phyloP scores from a whole-genome alignment of 177 flowering plant species.

The Vitis hybrid region DNA sequence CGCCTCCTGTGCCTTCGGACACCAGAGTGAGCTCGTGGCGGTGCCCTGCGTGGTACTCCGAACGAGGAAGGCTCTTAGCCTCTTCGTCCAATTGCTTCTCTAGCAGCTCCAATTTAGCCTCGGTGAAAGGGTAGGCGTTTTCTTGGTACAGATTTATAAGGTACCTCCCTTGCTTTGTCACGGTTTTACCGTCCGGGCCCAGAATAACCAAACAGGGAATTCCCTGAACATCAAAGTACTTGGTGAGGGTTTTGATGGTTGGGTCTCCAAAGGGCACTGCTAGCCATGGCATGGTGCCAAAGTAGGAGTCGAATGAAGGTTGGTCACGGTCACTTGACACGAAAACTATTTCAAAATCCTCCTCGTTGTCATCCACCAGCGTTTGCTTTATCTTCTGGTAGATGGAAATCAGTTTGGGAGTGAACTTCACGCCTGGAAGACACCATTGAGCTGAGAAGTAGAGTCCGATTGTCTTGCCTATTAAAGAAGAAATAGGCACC shows the following conservation, averaged over 20 bases:
- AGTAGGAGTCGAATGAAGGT: constrained; percentile 41
- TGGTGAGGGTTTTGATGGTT: constrained; percentile 39
- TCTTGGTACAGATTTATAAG: constrained; percentile 68
- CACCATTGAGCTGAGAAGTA: constrained; percentile 86
- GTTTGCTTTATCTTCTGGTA: constrained; percentile 58
- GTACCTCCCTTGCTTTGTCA: constrained; percentile 61
- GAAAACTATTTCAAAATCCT: constrained; percentile 63
- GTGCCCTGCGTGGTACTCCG: constrained; percentile 54
- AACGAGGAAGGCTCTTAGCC: constrained; percentile 53
- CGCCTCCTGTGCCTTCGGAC: constrained; percentile 70
- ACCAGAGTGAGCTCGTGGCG: constrained; percentile 65
- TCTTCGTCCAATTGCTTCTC: constrained; percentile 69
- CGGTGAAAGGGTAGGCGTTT: constrained; percentile 75
- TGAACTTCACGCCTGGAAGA: constrained; percentile 57
- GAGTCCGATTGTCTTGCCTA: constrained; percentile 71
- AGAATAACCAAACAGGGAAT: constrained; percentile 68
- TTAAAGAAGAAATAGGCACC: constrained; percentile 58
- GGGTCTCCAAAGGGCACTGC: constrained; percentile 76
- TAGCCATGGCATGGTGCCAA: constrained; percentile 74
- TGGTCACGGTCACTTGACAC: constrained; percentile 56
- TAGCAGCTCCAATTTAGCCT: constrained; percentile 39
- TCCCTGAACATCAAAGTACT: constrained; percentile 56
- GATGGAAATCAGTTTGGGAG: constrained; percentile 59
- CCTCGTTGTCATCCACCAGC: constrained; percentile 17
- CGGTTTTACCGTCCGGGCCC: constrained; percentile 75